Base-by-base conservation (phyloP, 768 basidiomycete genomes). In the Hemileccinum rubropunctum region DNA sequence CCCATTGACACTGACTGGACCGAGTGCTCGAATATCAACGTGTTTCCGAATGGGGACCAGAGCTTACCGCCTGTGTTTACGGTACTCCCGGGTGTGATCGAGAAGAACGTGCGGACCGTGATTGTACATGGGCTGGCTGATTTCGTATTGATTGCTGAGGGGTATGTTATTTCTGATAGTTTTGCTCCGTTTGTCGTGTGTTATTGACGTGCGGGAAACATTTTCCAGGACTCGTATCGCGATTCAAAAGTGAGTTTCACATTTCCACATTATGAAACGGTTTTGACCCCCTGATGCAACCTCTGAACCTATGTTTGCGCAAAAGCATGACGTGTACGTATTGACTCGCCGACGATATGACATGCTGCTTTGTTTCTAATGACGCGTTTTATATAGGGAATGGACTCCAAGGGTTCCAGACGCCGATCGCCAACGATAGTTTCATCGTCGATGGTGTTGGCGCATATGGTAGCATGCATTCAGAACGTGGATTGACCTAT, bases 371-470 rank as follows among this genome's bases (percentile, higher is more conserved):
- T 70, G 26, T 12, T 21, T 17, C 20, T 14, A 18, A 17, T 20
- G 35, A 13, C 14, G 17, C 23, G 15, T 7, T 37, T 43, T 30
- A 6, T 23, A 23, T 4, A 71, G 79, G 81, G 86, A 72, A 71
- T 51, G 83, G 84, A 0, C 33, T 70, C 51, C 87, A 89, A 70
- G 87, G 87, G 0, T 89, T 89, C 78, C 85, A 83, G 53, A 81
- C 75, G 0, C 84, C 84, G 5, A 84, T 87, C 41, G 61, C 65
- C 11, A 68, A 77, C 21, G 85, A 88, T 54, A 83, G 79, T 51
- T 84, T 89, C 70, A 63, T 87, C 47, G 78, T 89, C 47, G 83
- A 86, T 48, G 84, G 81, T n/a, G 74, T 88, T 40, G 87, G 87
- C 23, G 75, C 86, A 3, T 71, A 82, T 21, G 88, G 86, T 0